Conservation (phyloP, 2,329 filamentous ascomycete genomes). For the Cryphonectria naterciae region DNA sequence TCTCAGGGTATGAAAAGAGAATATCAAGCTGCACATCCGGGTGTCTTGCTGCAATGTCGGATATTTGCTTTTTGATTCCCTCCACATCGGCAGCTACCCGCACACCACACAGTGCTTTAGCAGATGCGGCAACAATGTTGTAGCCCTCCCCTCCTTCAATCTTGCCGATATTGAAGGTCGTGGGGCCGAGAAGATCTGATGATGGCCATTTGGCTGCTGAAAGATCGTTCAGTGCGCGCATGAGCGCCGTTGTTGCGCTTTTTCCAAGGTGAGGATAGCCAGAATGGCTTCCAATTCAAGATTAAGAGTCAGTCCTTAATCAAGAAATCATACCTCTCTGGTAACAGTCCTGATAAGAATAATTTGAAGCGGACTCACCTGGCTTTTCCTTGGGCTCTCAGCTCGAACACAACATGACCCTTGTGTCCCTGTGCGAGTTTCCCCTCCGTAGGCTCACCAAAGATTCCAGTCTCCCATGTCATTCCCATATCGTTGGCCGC, state of each 20-base stretch:
- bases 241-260: constrained; percentile 40
- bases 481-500: constrained; percentile 50
- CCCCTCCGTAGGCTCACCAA: constrained; percentile 74
- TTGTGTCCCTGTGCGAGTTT: constrained; percentile 75
- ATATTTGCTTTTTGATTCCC: constrained; percentile 40
- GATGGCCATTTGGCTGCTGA: constrained; percentile 38
- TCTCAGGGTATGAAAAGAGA: constrained; percentile 44
- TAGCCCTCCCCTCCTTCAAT: constrained; percentile 44
- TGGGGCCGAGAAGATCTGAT: constrained; percentile 43
- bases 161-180: constrained; percentile 46
- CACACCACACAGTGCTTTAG: constrained; percentile 45
- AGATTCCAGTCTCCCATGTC: constrained; percentile 66
- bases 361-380: constrained; percentile 14
- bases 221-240: constrained; percentile 40
- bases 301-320: not conserved
- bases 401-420: constrained; percentile 62
- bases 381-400: constrained; percentile 67
- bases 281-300: constrained; percentile 36
- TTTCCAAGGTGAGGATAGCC: constrained; percentile 42
- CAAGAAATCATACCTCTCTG: not conserved
- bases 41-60: constrained; percentile 39
- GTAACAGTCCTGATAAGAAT: not conserved
- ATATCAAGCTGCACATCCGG: constrained; percentile 41
- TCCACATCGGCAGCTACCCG: constrained; percentile 43
- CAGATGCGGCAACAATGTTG: constrained; percentile 44